Evolutionary conservation across 306 rosid species (phyloP).

Genomic region (Inga leiocalycina): DNA sequence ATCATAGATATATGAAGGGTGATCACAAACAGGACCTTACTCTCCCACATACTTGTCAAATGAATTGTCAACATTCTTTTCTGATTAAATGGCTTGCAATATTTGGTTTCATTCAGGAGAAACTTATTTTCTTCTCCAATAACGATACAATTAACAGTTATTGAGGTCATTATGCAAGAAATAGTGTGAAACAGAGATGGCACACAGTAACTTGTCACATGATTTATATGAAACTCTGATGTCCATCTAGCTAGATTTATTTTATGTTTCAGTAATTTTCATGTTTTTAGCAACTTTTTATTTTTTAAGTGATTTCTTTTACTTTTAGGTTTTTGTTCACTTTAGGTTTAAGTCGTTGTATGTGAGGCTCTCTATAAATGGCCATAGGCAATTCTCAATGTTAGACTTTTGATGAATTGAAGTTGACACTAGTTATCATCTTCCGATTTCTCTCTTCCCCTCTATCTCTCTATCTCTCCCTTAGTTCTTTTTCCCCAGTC

Average conservation of each 20-base stretch:
- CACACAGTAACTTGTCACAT: neutral
- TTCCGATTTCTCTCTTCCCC: neutral
- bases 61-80: neutral
- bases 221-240: neutral
- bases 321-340: neutral
- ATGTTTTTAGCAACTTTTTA: neutral
- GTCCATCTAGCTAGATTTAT: neutral
- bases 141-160: slow-evolving; percentile 21
- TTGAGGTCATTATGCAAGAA: slow-evolving; percentile 28
- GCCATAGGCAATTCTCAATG: neutral
- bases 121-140: slow-evolving; percentile 18
- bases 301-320: neutral
- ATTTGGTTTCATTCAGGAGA: slow-evolving; percentile 6
- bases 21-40: neutral
- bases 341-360: neutral
- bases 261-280: neutral
- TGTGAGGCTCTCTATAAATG: neutral
- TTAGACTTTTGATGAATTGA: neutral
- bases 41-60: slow-evolving; percentile 10
- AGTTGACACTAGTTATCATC: neutral
- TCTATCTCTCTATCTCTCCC: neutral
- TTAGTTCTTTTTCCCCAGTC: neutral
- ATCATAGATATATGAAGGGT: neutral
- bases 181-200: neutral
- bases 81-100: slow-evolving; percentile 28